A percentile compares a stretch with the other conserved stretches of the same genome.
Evolutionary conservation across 179 eudicot genomes (phyloP).

Genomic region (Beta corolliflora): DNA sequence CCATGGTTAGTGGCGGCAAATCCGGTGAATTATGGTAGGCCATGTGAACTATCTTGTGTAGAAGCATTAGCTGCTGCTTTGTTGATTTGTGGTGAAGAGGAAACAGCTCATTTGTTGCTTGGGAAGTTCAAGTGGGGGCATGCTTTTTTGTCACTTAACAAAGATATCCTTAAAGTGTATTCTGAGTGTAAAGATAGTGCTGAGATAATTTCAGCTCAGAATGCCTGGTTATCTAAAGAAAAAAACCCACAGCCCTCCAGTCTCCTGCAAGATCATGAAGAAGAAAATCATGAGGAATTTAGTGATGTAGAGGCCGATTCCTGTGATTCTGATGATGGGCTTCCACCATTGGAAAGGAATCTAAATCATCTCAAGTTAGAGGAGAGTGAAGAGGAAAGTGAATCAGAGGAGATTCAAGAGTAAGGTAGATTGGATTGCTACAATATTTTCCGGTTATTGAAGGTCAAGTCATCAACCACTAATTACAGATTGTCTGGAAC

Average conservation of each 20-base stretch:
- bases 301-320: conserved; percentile 45
- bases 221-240: conserved; percentile 80
- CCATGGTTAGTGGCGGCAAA: conserved; percentile 98
- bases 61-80: conserved; percentile 94
- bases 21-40: conserved; percentile 92
- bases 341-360: conserved; percentile 87
- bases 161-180: conserved; percentile 81
- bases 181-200: conserved; percentile 72
- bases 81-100: conserved; percentile 86
- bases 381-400: conserved; percentile 59
- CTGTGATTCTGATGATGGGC: conserved; percentile 82
- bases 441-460: background rate
- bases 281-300: conserved; percentile 26
- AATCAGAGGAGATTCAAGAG: conserved; percentile 37
- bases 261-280: conserved; percentile 24
- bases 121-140: conserved; percentile 99
- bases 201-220: conserved; percentile 78
- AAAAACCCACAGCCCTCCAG: conserved; percentile 38
- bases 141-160: conserved; percentile 90
- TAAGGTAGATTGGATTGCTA: background rate
- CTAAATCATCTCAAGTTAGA: conserved; percentile 64
- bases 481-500: background rate
- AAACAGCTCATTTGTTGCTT: conserved; percentile 70
- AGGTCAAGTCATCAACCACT: background rate
- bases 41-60: conserved; percentile 90